A percentile compares a stretch with the other conserved stretches of the same genome.
Conservation (phyloP, 352 stramenopile genomes). For the Globisporangium sylvaticum region DNA sequence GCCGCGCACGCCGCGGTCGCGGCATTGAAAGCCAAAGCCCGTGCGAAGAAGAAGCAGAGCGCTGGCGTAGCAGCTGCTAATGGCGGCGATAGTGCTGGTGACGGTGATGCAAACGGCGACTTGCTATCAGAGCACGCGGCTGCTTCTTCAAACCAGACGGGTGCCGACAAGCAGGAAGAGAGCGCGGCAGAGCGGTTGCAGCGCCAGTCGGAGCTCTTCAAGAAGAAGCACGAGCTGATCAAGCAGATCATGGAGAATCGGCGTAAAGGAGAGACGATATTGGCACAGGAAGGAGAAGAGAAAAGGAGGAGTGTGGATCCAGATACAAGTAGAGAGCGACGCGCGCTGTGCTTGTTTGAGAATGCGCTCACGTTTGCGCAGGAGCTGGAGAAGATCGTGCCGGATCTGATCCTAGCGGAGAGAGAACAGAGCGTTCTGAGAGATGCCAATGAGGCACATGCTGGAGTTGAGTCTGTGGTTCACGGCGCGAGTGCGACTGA, state of each 20-base stretch:
- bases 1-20: slow-evolving; percentile 63
- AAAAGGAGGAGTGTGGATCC: background rate
- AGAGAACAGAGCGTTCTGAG: slow-evolving; percentile 5
- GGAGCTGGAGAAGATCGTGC: slow-evolving; percentile 36
- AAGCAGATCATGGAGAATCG: slow-evolving; percentile 39
- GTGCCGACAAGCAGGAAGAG: background rate
- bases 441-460: background rate
- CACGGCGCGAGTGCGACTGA: background rate
- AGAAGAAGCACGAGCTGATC: slow-evolving; percentile 50
- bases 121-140: background rate
- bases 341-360: slow-evolving; percentile 28
- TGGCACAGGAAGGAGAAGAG: slow-evolving; percentile 14
- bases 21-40: slow-evolving; percentile 52
- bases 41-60: background rate
- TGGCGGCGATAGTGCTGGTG: background rate
- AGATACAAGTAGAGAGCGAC: background rate
- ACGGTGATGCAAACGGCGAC: background rate
- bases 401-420: slow-evolving; percentile 30
- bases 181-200: slow-evolving; percentile 21
- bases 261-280: slow-evolving; percentile 29
- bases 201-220: slow-evolving; percentile 30
- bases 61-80: background rate
- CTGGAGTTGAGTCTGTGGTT: background rate
- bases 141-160: background rate
- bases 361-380: slow-evolving; percentile 26